Percentiles rank a stretch among this genome's conserved stretches.
Evolutionary conservation across 2,329 filamentous ascomycete genomes (phyloP).

Genomic region (Xylogone sp.): DNA sequence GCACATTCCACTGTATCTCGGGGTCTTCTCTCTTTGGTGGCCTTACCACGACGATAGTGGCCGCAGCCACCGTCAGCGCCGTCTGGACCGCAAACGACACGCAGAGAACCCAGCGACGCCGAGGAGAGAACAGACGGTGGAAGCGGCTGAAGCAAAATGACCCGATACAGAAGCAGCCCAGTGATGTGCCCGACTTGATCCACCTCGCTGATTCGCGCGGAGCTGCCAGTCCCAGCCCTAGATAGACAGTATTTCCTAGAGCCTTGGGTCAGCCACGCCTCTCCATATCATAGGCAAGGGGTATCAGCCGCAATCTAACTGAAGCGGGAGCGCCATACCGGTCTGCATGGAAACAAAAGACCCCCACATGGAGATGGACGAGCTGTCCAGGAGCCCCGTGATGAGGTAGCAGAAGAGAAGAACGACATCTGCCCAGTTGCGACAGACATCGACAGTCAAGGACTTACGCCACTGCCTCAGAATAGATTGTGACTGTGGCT

Average conservation of each 20-base stretch:
- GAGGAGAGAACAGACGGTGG: constrained; percentile 59
- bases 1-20: constrained; percentile 52
- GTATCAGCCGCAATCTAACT: too few relatives aligned
- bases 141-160: constrained; percentile 68
- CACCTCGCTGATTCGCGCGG: constrained; percentile 53
- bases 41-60: constrained; percentile 47
- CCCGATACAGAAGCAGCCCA: constrained; percentile 67
- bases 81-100: constrained; percentile 53
- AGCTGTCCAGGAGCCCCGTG: constrained; percentile 74
- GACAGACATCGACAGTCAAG: constrained; percentile 44
- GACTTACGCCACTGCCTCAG: constrained; percentile 4
- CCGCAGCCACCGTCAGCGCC: constrained; percentile 46
- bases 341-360: constrained; percentile 71
- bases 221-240: constrained; percentile 68
- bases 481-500: constrained; percentile 6
- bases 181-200: constrained; percentile 69
- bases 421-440: constrained; percentile 63
- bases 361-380: constrained; percentile 72
- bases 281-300: too few relatives aligned
- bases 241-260: constrained; percentile 71
- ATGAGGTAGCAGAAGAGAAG: constrained; percentile 72
- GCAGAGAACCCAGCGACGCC: constrained; percentile 62
- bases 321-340: too few relatives aligned
- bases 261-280: neutral
- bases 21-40: constrained; percentile 36